Conservation (phyloP, 352 stramenopile genomes). For the Pythium sp. region DNA sequence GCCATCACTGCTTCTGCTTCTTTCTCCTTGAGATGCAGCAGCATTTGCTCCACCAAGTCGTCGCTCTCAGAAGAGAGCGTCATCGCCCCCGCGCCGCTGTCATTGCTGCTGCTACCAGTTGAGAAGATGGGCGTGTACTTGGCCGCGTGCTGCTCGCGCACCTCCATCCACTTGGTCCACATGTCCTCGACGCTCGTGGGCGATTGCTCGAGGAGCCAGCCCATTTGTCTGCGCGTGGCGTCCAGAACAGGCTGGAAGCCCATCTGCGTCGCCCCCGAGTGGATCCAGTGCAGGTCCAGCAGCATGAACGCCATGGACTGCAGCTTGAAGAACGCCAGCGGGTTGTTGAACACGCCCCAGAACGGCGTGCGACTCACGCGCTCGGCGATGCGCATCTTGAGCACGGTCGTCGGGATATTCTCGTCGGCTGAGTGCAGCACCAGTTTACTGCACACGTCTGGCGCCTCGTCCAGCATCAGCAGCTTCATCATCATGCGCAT, state of each 20-base stretch:
- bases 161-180: constrained; percentile 83
- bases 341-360: constrained; percentile 78
- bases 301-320: constrained; percentile 87
- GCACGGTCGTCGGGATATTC: constrained; percentile 39
- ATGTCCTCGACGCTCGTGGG: constrained; percentile 73
- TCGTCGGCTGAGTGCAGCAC: constrained; percentile 53
- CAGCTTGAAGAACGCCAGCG: constrained; percentile 65
- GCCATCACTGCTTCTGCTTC: neutral
- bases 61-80: constrained; percentile 13
- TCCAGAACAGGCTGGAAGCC: constrained; percentile 80
- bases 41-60: constrained; percentile 20
- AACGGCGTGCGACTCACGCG: constrained; percentile 78
- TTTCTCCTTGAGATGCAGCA: constrained; percentile 17
- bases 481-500: constrained; percentile 84
- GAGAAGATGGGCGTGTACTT: constrained; percentile 44
- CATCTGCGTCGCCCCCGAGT: constrained; percentile 81
- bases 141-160: constrained; percentile 64
- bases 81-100: neutral
- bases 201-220: constrained; percentile 77
- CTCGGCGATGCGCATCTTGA: constrained; percentile 75
- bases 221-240: constrained; percentile 72
- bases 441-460: constrained; percentile 67
- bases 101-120: neutral
- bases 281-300: constrained; percentile 77
- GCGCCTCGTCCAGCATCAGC: constrained; percentile 76